Conservation (phyloP, 106 monocot species). For the Dendrobium huoshanense region DNA sequence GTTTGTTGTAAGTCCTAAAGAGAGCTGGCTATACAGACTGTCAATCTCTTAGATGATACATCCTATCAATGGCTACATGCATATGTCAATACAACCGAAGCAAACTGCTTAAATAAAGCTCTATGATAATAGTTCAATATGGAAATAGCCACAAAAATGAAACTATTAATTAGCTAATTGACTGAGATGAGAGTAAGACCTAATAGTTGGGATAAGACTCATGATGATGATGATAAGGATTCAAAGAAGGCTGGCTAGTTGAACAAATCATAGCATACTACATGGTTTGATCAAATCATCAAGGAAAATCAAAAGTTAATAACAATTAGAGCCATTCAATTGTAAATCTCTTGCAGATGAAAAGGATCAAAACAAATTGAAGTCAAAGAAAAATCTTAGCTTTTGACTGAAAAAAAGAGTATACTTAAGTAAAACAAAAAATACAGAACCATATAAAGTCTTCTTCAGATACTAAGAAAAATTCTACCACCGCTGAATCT, state of each 20-base stretch:
- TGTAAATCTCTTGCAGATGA: neutral
- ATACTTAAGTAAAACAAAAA: neutral
- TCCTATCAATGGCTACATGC: neutral
- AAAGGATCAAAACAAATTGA: neutral
- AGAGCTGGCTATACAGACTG: neutral
- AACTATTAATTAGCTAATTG: neutral
- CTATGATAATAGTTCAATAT: neutral
- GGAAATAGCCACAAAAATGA: neutral
- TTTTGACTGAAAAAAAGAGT: neutral
- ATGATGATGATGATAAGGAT: neutral
- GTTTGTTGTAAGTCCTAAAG: no score
- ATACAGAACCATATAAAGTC: neutral
- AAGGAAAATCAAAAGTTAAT: neutral
- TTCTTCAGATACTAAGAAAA: neutral
- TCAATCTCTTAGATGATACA: neutral
- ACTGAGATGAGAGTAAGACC: no score
- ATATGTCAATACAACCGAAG: neutral
- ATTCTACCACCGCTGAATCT: neutral
- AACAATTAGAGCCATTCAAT: neutral
- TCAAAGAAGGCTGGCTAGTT: neutral
- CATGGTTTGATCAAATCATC: neutral
- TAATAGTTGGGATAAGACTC: neutral
- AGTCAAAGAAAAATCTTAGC: neutral
- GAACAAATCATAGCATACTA: neutral
- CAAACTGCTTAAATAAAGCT: neutral